Evolutionary conservation across 108 stramenopile species (phyloP).

Genomic region (Mediolabrus comicus): DNA sequence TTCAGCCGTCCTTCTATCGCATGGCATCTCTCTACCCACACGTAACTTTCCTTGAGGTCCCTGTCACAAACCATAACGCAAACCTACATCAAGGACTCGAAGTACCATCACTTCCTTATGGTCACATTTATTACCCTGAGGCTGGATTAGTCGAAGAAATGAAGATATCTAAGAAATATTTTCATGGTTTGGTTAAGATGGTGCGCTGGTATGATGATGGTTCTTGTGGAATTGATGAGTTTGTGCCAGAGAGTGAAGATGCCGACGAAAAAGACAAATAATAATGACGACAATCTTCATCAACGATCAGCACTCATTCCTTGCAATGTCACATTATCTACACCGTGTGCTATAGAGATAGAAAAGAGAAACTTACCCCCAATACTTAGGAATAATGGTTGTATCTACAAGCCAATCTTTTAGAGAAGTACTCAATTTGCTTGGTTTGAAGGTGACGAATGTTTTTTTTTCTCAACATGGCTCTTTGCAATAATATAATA

Average conservation of each 20-base stretch:
- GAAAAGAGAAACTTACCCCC: too few relatives aligned
- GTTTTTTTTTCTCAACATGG: too few relatives aligned
- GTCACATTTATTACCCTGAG: slow-evolving; percentile 64
- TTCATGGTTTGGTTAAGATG: slow-evolving; percentile 33
- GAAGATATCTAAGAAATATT: slow-evolving; percentile 53
- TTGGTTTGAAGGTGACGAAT: too few relatives aligned
- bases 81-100: slow-evolving; percentile 71
- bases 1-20: slow-evolving; percentile 57
- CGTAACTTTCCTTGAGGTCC: slow-evolving; percentile 69
- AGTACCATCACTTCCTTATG: slow-evolving; percentile 62
- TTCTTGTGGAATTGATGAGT: slow-evolving; percentile 22
- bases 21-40: slow-evolving; percentile 45
- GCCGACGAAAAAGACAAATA: not conserved
- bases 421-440: too few relatives aligned
- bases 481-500: too few relatives aligned
- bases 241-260: not conserved
- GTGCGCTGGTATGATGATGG: slow-evolving; percentile 41
- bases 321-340: too few relatives aligned
- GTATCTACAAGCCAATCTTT: too few relatives aligned
- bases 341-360: too few relatives aligned
- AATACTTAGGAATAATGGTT: too few relatives aligned
- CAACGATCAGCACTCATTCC: too few relatives aligned
- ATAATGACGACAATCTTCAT: not conserved
- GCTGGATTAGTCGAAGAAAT: slow-evolving; percentile 70
- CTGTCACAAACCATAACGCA: slow-evolving; percentile 67